Evolutionary conservation across 2,329 filamentous ascomycete species (phyloP).

Genomic region (Exophiala phaeomuriformis): DNA sequence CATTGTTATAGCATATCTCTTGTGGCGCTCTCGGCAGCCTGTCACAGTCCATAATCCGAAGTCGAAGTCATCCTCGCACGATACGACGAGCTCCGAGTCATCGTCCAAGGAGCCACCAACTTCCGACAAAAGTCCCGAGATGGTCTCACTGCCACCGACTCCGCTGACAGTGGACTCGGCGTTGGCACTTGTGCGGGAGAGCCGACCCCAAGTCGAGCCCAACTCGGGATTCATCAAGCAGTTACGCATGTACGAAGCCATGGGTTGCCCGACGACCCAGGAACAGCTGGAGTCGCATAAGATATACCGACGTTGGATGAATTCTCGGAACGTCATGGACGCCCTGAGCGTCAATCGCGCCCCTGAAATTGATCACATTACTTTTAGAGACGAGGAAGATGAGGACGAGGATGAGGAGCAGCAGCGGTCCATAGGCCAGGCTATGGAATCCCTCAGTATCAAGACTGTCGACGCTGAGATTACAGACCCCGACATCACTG

Average conservation of each 20-base stretch:
- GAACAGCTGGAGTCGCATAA: constrained; percentile 53
- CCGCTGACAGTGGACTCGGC: constrained; percentile 46
- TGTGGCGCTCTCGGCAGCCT: constrained; percentile 43
- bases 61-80: background rate
- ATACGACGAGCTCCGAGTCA: constrained; percentile 5
- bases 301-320: constrained; percentile 72
- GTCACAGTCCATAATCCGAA: background rate
- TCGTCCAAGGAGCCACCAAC: constrained; percentile 30
- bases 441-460: constrained; percentile 2
- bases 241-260: constrained; percentile 76
- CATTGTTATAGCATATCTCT: constrained; percentile 74
- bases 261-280: constrained; percentile 67
- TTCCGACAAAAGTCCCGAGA: constrained; percentile 36
- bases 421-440: constrained; percentile 7
- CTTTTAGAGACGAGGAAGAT: constrained; percentile 58
- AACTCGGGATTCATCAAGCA: constrained; percentile 90
- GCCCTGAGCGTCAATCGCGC: constrained; percentile 69
- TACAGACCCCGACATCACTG: constrained; percentile 23
- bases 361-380: constrained; percentile 65
- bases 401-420: constrained; percentile 26
- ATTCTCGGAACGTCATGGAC: constrained; percentile 57
- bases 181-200: constrained; percentile 60
- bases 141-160: constrained; percentile 41
- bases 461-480: constrained; percentile 14
- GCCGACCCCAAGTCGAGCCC: constrained; percentile 72